Evolutionary conservation across 2,329 filamentous ascomycete genomes (phyloP).

Genomic region (Sarocladiaceae sp.): DNA sequence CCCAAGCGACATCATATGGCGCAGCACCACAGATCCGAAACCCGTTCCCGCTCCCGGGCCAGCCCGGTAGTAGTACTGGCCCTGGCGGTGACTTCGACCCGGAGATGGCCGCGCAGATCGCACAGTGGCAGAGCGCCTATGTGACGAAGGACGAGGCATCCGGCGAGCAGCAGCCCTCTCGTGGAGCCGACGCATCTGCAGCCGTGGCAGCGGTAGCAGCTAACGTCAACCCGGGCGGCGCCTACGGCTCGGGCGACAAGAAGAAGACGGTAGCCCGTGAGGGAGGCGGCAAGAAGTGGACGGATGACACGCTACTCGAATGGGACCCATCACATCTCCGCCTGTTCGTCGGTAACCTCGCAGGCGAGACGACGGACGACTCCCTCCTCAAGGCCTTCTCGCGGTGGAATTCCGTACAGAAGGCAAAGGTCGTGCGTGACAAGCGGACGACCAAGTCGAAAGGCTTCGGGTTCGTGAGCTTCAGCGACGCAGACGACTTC

Average conservation of each 20-base stretch:
- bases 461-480: conserved; percentile 94
- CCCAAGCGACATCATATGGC: conserved; percentile 33
- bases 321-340: conserved; percentile 95
- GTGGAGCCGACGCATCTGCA: conserved; percentile 19
- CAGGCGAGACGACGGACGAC: conserved; percentile 95
- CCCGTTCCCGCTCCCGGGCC: conserved; percentile 67
- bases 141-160: conserved; percentile 51
- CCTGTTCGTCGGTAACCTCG: conserved; percentile 92
- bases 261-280: conserved; percentile 83
- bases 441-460: conserved; percentile 95
- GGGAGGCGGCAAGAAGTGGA: conserved; percentile 90
- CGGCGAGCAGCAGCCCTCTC: conserved; percentile 36
- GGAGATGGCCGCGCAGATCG: conserved; percentile 85
- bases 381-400: conserved; percentile 90
- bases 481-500: conserved; percentile 91
- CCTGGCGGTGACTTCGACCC: conserved; percentile 49
- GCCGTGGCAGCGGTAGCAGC: conserved; percentile 20
- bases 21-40: conserved; percentile 63
- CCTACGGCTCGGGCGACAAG: conserved; percentile 47
- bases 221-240: conserved; percentile 25
- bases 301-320: conserved; percentile 79
- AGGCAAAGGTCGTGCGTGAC: conserved; percentile 88
- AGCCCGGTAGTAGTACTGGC: conserved; percentile 35
- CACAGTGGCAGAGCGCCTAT: conserved; percentile 92
- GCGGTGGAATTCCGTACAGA: conserved; percentile 80